phyloP scores from a whole-genome alignment of 768 basidiomycete species.

The Neoboletus brunneissimus region DNA sequence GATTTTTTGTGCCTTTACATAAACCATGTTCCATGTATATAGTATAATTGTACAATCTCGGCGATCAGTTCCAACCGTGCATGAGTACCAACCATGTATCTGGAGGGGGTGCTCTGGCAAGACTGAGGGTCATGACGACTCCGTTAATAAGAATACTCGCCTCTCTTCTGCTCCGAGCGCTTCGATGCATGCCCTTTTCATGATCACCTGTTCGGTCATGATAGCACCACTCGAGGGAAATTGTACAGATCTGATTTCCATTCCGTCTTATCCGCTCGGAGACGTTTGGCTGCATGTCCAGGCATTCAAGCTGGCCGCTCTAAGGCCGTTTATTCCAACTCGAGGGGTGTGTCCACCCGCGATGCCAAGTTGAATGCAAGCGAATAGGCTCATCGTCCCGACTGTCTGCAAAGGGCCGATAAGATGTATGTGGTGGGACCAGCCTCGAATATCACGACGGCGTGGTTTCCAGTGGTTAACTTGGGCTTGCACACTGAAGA shows the following conservation, averaged over 20 bases:
- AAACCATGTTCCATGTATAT: neutral
- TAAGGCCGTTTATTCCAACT: neutral
- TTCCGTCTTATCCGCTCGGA: neutral
- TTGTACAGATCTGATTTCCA: slow-evolving; percentile 1
- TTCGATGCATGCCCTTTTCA: slow-evolving; percentile 6
- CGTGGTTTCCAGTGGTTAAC: neutral
- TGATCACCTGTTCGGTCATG: slow-evolving; percentile 1
- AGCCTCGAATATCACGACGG: neutral
- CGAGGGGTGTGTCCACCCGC: neutral
- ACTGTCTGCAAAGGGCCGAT: neutral
- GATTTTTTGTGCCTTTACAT: neutral
- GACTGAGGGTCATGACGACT: neutral
- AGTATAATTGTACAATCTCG: neutral
- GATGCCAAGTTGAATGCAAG: neutral
- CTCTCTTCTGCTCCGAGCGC: neutral
- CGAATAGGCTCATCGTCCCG: no score
- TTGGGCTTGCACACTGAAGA: no score
- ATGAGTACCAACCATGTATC: neutral
- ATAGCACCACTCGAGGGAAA: neutral
- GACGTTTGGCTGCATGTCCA: neutral
- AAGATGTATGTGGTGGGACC: neutral
- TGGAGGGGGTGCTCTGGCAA: neutral
- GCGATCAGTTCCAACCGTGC: neutral
- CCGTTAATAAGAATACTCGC: neutral
- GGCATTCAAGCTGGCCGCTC: neutral